Percentiles rank a stretch among this genome's conserved stretches.
Conservation (phyloP, 176 grass and related monocot genomes). For the Triticum dicoccoides region DNA sequence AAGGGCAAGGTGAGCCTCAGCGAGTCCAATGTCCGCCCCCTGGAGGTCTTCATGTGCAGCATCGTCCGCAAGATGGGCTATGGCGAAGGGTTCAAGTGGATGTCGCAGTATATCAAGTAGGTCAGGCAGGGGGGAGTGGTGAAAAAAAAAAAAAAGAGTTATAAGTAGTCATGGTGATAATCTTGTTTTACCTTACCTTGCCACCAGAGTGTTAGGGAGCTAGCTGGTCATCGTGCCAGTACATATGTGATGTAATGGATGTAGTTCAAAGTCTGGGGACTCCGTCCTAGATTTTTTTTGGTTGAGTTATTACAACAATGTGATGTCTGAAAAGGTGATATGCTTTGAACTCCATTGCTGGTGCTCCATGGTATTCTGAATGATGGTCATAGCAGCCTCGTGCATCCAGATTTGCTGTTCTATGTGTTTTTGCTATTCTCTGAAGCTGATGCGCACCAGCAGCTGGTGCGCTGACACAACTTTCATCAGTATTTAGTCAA, state of each 20-base stretch:
- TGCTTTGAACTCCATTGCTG: neutral
- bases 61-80: constrained; percentile 91
- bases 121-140: neutral
- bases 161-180: neutral
- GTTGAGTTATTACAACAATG: neutral
- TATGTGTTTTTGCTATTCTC: neutral
- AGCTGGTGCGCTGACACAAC: neutral
- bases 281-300: constrained; percentile 3
- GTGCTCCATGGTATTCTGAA: neutral
- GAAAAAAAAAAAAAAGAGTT: neutral
- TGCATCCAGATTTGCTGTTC: neutral
- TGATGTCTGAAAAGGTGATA: neutral
- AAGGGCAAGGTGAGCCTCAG: constrained; percentile 71
- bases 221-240: constrained; percentile 14
- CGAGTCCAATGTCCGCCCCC: constrained; percentile 62
- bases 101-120: constrained; percentile 88
- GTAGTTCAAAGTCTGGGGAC: constrained; percentile 11
- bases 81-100: constrained; percentile 78
- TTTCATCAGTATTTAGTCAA: neutral
- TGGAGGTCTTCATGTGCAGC: constrained; percentile 94
- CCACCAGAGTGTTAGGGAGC: constrained; percentile 8
- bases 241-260: constrained; percentile 40
- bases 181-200: constrained; percentile 30
- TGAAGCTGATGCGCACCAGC: neutral
- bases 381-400: neutral